Conservation (phyloP, 345 rosid genomes). For the Aquilaria malaccensis region DNA sequence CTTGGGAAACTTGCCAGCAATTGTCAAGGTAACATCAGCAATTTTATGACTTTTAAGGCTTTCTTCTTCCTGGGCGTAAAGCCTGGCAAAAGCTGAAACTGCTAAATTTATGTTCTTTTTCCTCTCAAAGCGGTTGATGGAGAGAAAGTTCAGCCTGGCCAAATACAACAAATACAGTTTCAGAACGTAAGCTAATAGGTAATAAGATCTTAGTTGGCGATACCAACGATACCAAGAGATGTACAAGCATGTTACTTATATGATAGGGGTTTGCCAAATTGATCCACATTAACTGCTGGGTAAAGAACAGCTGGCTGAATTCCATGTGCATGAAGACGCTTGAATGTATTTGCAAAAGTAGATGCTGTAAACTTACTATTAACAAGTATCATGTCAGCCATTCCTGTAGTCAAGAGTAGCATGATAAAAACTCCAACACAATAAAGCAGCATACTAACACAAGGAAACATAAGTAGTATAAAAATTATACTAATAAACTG, state of each 20-base stretch:
- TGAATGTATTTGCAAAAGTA: conserved; percentile 82
- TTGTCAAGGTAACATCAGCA: conserved; percentile 50
- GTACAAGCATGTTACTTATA: conserved; percentile 44
- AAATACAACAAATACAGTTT: conserved; percentile 12
- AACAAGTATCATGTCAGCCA: conserved; percentile 86
- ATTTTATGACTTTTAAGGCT: conserved; percentile 12
- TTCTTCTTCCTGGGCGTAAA: conserved; percentile 36
- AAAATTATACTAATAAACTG: not conserved
- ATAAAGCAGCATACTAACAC: not conserved
- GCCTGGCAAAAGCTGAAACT: conserved; percentile 77
- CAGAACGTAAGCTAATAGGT: conserved; percentile 1
- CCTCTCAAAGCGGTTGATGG: conserved; percentile 86
- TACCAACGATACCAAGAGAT: conserved; percentile 25
- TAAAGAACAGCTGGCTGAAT: conserved; percentile 70
- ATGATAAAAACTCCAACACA: conserved; percentile 8
- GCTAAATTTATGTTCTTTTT: conserved; percentile 86
- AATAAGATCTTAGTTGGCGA: not conserved
- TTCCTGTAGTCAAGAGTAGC: conserved; percentile 40
- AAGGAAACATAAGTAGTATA: not conserved
- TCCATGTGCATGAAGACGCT: conserved; percentile 62
- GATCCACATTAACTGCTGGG: conserved; percentile 83
- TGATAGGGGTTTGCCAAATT: conserved; percentile 51
- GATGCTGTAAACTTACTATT: conserved; percentile 84
- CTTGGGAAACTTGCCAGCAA: conserved; percentile 53
- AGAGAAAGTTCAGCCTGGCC: conserved; percentile 69